Conservation (phyloP, 345 rosid species). For the Moricandia arvensis region DNA sequence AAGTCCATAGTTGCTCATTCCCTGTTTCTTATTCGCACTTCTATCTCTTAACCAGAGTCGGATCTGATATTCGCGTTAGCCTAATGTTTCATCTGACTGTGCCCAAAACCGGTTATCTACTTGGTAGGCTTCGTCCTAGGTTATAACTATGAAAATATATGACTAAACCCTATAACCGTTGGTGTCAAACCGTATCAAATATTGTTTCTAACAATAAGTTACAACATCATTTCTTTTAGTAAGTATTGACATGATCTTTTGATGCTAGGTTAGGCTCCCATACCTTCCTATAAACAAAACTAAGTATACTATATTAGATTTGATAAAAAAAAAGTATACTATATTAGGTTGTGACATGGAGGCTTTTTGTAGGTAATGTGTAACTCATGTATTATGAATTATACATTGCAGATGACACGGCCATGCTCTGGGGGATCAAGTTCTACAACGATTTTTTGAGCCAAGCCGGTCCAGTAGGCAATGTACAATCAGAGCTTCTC, state of each 20-base stretch:
- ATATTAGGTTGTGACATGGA: background rate
- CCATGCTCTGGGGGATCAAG: constrained; percentile 75
- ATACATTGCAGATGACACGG: constrained; percentile 66
- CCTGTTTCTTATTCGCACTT: too few species aligned
- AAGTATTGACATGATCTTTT: background rate
- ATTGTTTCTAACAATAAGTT: too few species aligned
- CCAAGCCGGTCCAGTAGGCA: constrained; percentile 73
- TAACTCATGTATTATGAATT: background rate
- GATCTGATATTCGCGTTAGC: too few species aligned
- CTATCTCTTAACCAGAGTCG: too few species aligned
- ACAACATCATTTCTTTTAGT: too few species aligned
- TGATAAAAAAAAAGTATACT: background rate
- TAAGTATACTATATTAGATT: too few species aligned
- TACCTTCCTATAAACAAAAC: background rate
- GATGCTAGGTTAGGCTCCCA: background rate
- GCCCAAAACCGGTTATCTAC: too few species aligned
- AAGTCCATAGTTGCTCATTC: constrained; percentile 35
- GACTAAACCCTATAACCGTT: background rate
- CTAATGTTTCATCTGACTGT: too few species aligned
- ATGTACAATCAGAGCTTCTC: constrained; percentile 81
- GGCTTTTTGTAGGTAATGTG: background rate
- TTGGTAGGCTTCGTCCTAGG: constrained; percentile 1
- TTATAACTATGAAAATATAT: background rate
- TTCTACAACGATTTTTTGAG: constrained; percentile 75
- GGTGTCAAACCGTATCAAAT: too few species aligned